Conservation (phyloP, 768 basidiomycete species). For the Pleurotus giganteus region DNA sequence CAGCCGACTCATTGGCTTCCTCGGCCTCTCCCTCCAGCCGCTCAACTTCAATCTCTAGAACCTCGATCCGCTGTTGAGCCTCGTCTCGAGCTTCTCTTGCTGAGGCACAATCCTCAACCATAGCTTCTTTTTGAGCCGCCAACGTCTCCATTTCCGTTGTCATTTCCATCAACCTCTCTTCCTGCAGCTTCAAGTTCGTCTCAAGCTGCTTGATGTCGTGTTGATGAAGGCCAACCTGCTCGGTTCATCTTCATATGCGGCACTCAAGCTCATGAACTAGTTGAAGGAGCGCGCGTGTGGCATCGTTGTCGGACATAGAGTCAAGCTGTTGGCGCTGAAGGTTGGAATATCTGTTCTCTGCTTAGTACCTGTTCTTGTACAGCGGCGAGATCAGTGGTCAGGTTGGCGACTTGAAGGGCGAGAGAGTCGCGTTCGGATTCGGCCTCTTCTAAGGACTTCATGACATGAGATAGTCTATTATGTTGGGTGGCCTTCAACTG, state of each 20-base stretch:
- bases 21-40: constrained; percentile 22
- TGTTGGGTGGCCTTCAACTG: constrained; percentile 38
- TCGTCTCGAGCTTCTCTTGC: constrained; percentile 72
- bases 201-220: constrained; percentile 78
- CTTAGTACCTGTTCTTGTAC: constrained; percentile 54
- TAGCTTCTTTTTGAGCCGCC: constrained; percentile 66
- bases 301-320: constrained; percentile 56
- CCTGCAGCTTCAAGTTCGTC: constrained; percentile 69
- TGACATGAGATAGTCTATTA: constrained; percentile 35
- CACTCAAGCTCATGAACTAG: constrained; percentile 71
- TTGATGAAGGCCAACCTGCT: constrained; percentile 76
- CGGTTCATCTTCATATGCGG: constrained; percentile 62
- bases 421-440: constrained; percentile 70
- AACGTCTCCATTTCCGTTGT: constrained; percentile 65
- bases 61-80: constrained; percentile 53
- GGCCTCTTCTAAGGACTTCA: constrained; percentile 47
- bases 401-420: constrained; percentile 58
- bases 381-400: constrained; percentile 54
- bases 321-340: constrained; percentile 70
- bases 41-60: constrained; percentile 63
- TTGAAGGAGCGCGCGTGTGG: constrained; percentile 49
- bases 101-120: constrained; percentile 83
- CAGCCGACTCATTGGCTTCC: constrained; percentile 32
- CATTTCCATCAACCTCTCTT: constrained; percentile 73
- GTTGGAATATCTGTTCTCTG: constrained; percentile 57